Conservation (phyloP, 1,139 yeast species). For the Magnusiomyces fungicola region DNA sequence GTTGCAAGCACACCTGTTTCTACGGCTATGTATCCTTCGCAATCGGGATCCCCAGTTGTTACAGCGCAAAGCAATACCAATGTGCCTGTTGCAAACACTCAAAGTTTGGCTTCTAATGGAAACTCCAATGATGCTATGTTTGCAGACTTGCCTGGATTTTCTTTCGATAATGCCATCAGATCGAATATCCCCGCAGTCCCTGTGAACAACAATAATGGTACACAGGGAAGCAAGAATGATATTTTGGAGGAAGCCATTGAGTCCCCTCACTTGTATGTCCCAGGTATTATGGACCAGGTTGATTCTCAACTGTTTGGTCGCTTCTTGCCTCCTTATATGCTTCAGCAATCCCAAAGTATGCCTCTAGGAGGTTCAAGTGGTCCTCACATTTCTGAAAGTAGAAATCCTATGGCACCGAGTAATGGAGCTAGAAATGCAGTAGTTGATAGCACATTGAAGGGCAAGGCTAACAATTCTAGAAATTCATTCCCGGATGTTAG, state of each 20-base stretch:
- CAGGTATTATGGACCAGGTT: conserved; percentile 75
- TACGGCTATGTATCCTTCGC: too few relatives aligned
- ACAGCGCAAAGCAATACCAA: too few relatives aligned
- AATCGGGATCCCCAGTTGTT: too few relatives aligned
- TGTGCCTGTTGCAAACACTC: background rate
- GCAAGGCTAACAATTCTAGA: background rate
- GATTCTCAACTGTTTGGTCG: conserved; percentile 81
- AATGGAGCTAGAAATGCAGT: too few relatives aligned
- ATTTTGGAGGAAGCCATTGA: background rate
- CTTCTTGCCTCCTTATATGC: conserved; percentile 78
- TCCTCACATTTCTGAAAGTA: too few relatives aligned
- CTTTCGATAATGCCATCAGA: background rate
- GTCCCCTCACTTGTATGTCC: conserved; percentile 40
- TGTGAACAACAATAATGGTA: background rate
- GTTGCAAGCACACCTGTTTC: conserved; percentile 2
- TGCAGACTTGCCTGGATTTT: background rate
- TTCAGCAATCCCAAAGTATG: conserved; percentile 21
- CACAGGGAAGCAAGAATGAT: background rate
- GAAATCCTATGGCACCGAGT: too few relatives aligned
- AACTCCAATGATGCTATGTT: background rate
- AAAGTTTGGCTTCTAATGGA: background rate
- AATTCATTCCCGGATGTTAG: background rate
- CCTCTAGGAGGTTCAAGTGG: conserved; percentile 3
- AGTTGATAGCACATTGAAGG: background rate
- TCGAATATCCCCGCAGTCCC: background rate